Base-by-base conservation (phyloP, 441 rosid genomes). In the Euphorbia neoarborescens region DNA sequence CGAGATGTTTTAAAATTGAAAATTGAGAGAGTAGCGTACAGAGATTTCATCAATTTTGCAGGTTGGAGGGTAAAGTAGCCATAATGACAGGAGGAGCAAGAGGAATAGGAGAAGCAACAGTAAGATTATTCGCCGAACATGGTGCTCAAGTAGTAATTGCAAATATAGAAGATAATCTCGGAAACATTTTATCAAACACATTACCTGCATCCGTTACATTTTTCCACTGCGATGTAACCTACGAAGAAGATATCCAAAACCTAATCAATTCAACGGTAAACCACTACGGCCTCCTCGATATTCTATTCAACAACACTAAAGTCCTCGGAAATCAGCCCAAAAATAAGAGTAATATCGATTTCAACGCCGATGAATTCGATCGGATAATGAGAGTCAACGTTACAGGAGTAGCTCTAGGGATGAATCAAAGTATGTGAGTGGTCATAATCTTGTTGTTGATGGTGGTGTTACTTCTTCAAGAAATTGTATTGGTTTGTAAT, bases 371-470 rank as follows among this genome's bases (percentile, higher is more conserved):
- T 7, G 97, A 89, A 70, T 90, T 89, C 56, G 94, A 89, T 66
- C 73, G 61, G 1, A 81, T 89, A 48, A 88, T 93, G 92, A 78
- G 82, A 3, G 87, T 90, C 22, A 93, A 93, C 54, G 97, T 93
- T 0, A 77, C 73, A 53, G 97, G 98, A 1, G 75, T 70, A 3
- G 92, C 89, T 0, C 78, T 93, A 0, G 97, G 98, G 98, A 87
- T 78, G 98, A 90, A 71, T 93, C 98, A 17, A 90, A 67, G 78
- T 90, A 89, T 68, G 88, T 93, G 0, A 93, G 91, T 66, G 97
- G 98, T n/a, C 96, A 89, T 75, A 93, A 93, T 71, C 96, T 90
- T 62, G 97, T 90, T 1, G 94, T 93, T 4, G 98, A 93, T 68
- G 97, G 98, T 69, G 98, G 97, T 11, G 64, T 88, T 53, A 93